Conservation (phyloP, 345 rosid genomes). For the Rhodomyrtus tomentosa region DNA sequence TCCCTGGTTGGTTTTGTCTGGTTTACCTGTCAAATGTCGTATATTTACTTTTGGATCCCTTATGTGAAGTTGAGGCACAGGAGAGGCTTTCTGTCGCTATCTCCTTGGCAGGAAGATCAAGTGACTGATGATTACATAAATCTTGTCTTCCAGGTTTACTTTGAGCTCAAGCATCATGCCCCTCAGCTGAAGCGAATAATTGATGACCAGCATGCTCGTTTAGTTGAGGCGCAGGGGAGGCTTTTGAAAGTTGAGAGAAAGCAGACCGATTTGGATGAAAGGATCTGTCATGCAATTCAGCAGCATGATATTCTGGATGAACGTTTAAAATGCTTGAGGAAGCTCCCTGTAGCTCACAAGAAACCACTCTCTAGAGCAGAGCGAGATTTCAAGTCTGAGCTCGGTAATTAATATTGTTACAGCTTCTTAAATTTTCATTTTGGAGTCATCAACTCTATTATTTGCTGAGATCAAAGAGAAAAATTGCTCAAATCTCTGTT, state of each 20-base stretch:
- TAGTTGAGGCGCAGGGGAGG: slow-evolving; percentile 50
- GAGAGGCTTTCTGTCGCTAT: no score
- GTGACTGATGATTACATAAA: neutral
- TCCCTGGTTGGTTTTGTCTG: neutral
- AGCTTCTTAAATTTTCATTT: neutral
- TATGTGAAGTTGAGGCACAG: no score
- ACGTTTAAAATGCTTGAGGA: slow-evolving; percentile 51
- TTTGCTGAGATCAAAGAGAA: neutral
- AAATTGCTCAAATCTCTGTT: neutral
- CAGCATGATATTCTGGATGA: slow-evolving; percentile 45
- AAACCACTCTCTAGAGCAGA: slow-evolving; percentile 90
- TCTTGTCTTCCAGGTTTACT: slow-evolving; percentile 42
- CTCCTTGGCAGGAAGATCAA: neutral
- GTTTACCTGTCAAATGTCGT: neutral
- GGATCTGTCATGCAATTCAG: slow-evolving; percentile 33
- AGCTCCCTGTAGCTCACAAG: slow-evolving; percentile 63
- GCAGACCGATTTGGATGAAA: slow-evolving; percentile 47
- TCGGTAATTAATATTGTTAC: slow-evolving; percentile 32
- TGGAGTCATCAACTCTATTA: neutral
- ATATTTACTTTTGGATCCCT: no score
- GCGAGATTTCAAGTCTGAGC: slow-evolving; percentile 66
- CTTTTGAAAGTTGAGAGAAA: slow-evolving; percentile 55
- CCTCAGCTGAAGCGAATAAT: slow-evolving; percentile 74
- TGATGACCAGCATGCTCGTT: slow-evolving; percentile 57
- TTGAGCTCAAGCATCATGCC: slow-evolving; percentile 82